Evolutionary conservation across 495 filamentous ascomycete genomes (phyloP), one percentile per base, ranked within the genome.

Genomic region (Aspergillus baeticus): DNA sequence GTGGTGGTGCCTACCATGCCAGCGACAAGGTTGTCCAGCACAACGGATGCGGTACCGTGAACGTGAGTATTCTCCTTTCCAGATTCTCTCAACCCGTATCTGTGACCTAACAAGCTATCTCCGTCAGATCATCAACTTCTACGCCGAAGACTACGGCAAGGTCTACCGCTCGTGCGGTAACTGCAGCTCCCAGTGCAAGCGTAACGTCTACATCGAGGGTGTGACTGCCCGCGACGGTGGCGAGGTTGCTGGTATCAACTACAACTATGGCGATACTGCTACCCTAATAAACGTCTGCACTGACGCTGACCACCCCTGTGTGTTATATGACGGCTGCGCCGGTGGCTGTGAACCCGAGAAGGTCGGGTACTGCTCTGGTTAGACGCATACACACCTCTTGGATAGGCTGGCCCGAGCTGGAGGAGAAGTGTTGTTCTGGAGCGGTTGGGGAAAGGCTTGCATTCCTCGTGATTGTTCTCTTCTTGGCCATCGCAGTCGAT

Each of bases 1-100:
- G 81, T 46, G 83, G 84, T 42, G 84, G 84, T 41, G 83, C 83
- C 2, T 71, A 75, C 10, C 68, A 69, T 39, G 83, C 84, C 6
- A 63, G 66, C 3, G 83, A 87, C 67, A 87, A 87, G 63, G 72
- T 87, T 42, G 67, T 87, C 51, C 84, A 87, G 69, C 79, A 84
- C 69, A 86, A 87, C 67, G 83, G 81, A 17, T 69, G 69, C 31
- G 84, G 83, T 20, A 83, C 81, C 4, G 73, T 85, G 26, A 72
- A 74, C 29, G 78, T 87, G 59, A 77, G 77, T 26, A 18, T 5
- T 14, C 15, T 35, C 55, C 74, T 23, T 11, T 18, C 22, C 15
- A 1, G 11, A 33, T 39, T 20, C 29, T 10, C 20, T 7, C 31
- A 11, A 10, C 22, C 20, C 17, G 7, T 43, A 7, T 26, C 43